Base-by-base conservation (phyloP, 2,329 filamentous ascomycete genomes). In the Aspergillus carbonarius region DNA sequence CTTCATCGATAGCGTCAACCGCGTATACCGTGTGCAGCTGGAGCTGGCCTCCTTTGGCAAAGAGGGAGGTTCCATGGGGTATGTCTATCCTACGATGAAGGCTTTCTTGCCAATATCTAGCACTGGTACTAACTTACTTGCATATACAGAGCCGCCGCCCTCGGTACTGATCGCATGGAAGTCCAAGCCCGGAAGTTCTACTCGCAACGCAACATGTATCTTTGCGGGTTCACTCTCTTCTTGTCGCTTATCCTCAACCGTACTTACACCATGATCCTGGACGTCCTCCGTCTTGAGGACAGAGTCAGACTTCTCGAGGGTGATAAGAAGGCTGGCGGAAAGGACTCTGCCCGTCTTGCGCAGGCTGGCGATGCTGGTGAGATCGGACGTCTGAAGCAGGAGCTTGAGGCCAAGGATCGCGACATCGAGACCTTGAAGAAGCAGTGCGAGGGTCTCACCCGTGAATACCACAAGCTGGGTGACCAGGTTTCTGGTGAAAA, bases 181-280 rank as follows among this genome's bases (percentile, higher is more conserved):
- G 93, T 98, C 54, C 95, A 99, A 79, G 93, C 95, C 66, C 92
- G 95, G 85, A 99, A 99, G 81, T 99, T 99, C 84, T 99, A 99
- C 85, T 96, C 93, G 62, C 93, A 99, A 83, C 93, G 95, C 78
- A 99, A 99, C 87, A 99, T 99, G 95, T 99, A 99, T 82, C 92
- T 99, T 62, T 98, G 95, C 79, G 95, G 95, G 70, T 99, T 99
- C 84, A 99, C 95, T 5, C 89, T 99, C 64, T 98, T 99, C 87
- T 89, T 99, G 62, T 98, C 93, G 55, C 85, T 99, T 65, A 99
- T 99, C 79, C 91, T 81, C 75, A 98, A 99, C 88, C 93, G 95
- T 74, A 99, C 95, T 73, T 99, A 98, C 82, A 90, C 89, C 72
- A 93, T 98, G 91, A 96, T 97, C 72, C 85, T 96, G 66, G 93